Evolutionary conservation across 2,329 filamentous ascomycete species (phyloP), one percentile per base, ranked within the genome.

Genomic region (Zasmidium angulare): DNA sequence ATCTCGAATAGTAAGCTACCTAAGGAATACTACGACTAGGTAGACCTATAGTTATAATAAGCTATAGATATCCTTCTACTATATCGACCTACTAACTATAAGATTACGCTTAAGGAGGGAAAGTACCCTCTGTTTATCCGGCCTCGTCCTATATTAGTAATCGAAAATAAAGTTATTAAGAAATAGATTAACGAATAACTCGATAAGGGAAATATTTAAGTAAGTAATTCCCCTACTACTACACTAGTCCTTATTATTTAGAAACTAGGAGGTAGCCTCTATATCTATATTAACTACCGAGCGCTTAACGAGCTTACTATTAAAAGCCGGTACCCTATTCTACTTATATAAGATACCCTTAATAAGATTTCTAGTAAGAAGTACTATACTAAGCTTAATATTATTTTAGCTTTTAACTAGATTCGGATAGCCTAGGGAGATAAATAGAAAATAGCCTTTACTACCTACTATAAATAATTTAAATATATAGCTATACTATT

Each of bases 261-360:
- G 14, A 58, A 56, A 47, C 50, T 40, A 24, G 29, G 43, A 26
- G 29, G 56, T 17, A 31, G 55, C 3, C 56, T 72, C 36, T 48
- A 56, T 22, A 50, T 73, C 49, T 63, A 55, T 12, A 47, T 73
- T 49, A 68, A 74, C 36, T 60, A 17, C 6, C 58, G 73, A 55
- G 53, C 67, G 29, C 60, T 65, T 21, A 55, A 73, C 46, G 14
- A 47, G 3, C 43, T 73, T 1, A 53, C 52, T 23, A 52, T 56
- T 65, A 63, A 24, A n/a, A 70, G 14, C 57, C 70, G 29, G 14
- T 36, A 36, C 55, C 29, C 70, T 20, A 55, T 57, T 11, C 31
- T 47, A 12, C n/a, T n/a, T n/a, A n/a, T n/a, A n/a, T n/a, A n/a
- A n/a, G n/a, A n/a, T n/a, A n/a, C n/a, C n/a, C n/a, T n/a, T n/a